Evolutionary conservation across 2,329 filamentous ascomycete genomes (phyloP).

Genomic region (Penicillium janthinellum): DNA sequence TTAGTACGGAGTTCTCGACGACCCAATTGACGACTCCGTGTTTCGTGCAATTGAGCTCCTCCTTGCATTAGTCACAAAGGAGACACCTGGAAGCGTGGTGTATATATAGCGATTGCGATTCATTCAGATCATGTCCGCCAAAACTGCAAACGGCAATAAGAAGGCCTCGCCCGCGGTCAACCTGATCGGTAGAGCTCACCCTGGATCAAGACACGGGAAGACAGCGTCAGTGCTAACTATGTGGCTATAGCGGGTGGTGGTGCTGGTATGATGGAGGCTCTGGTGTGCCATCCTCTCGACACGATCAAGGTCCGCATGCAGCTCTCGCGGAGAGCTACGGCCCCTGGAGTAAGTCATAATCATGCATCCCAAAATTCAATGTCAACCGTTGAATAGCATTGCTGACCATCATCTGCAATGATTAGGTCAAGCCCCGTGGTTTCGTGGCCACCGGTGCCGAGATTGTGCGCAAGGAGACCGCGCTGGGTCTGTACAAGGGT

Average conservation of each 20-base stretch:
- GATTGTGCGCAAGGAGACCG: slow-evolving; percentile 87
- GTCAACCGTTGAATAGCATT: background rate
- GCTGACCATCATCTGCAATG: slow-evolving; percentile 13
- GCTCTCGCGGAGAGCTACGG: slow-evolving; percentile 80
- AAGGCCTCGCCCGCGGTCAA: slow-evolving; percentile 86
- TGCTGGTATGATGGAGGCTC: slow-evolving; percentile 98
- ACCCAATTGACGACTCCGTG: background rate
- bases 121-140: slow-evolving; percentile 58
- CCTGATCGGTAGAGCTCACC: slow-evolving; percentile 70
- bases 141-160: slow-evolving; percentile 60
- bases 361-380: background rate
- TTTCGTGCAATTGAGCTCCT: background rate
- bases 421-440: slow-evolving; percentile 71
- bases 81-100: background rate
- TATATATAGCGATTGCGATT: background rate
- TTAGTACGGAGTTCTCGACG: background rate
- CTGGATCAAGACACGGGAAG: background rate
- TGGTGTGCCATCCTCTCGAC: slow-evolving; percentile 94
- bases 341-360: slow-evolving; percentile 66
- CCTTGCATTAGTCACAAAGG: background rate
- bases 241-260: slow-evolving; percentile 77
- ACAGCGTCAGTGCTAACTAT: slow-evolving; percentile 22
- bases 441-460: slow-evolving; percentile 84
- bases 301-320: slow-evolving; percentile 99
- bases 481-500: slow-evolving; percentile 93